Base-by-base conservation (phyloP, 768 basidiomycete genomes). In the Calvatia gigantea region DNA sequence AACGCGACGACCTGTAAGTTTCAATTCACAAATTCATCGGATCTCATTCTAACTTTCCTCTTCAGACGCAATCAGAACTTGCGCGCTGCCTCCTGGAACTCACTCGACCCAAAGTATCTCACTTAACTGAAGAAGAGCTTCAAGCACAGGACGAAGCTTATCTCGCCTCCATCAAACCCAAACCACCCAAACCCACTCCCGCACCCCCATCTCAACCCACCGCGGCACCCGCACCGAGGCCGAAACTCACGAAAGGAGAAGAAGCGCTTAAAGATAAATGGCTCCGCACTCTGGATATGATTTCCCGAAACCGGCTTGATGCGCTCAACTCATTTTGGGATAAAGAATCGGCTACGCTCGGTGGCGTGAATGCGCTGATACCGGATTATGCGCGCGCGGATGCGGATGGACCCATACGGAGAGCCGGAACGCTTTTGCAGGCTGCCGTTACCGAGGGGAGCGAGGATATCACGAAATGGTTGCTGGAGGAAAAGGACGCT, bases 31-130 rank as follows among this genome's bases (percentile, higher is more conserved):
- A 2, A 33, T 39, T 37, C 17, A 27, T 7, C 33, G 14, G n/a
- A 48, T 17, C 19, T 50, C 2, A 37, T 2, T 23, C 32, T 27
- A 48, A 27, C 21, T 35, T 47, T 54, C n/a, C 29, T 35, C 6
- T 4, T 21, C 44, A 96, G 91, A 99, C 96, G 0, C 89, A 93
- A 74, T 82, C 91, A 2, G 97, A 99, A 69, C 80, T 98, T 19
- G 54, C 80, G 3, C 88, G 97, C 17, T 95, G 94, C 66, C 84
- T 97, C 43, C 72, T 82, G 38, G 96, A 98, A 66, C 80, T 99
- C 38, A 88, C 87, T 0, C 82, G 84, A 23, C 86, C 86, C 63
- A 98, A 98, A 70, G 73, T 87, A 2, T 88, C 96, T 0, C 88
- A 92, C 62, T 75, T 95, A 21, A 91, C 94, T 0, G 91, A 94